Percentiles rank a stretch among this genome's conserved stretches.
Conservation (phyloP, 2,329 filamentous ascomycete species). For the Sporothrix inflata region DNA sequence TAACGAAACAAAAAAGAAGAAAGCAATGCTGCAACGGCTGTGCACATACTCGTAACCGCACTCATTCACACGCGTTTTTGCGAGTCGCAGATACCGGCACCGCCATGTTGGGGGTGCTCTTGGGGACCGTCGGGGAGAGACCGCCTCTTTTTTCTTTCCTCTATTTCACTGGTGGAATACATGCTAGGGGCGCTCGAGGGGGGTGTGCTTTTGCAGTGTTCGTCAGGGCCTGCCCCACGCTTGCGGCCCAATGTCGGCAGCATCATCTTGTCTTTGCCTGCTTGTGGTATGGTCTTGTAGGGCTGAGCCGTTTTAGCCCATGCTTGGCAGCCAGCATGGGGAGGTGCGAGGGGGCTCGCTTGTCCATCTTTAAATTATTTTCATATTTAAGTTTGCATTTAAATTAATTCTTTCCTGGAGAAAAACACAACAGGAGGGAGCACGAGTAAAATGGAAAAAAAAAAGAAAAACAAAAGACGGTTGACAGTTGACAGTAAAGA, state of each 20-base stretch:
- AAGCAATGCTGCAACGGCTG: background rate
- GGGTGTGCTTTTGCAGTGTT: background rate
- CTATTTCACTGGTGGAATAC: background rate
- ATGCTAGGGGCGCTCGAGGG: background rate
- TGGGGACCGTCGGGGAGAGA: background rate
- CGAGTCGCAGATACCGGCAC: background rate
- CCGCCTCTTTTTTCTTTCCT: background rate
- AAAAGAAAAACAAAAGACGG: background rate
- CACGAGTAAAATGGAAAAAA: background rate
- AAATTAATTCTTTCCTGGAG: background rate
- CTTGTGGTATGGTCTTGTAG: slow-evolving; percentile 26
- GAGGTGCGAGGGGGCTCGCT: background rate
- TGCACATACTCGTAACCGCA: background rate
- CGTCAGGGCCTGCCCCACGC: slow-evolving; percentile 2
- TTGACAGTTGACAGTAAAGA: background rate
- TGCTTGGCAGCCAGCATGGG: background rate
- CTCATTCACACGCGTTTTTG: background rate
- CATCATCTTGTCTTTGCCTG: slow-evolving; percentile 20
- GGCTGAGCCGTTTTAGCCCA: slow-evolving; percentile 28
- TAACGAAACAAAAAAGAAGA: too few relatives aligned
- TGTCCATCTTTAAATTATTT: background rate
- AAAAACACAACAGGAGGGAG: background rate
- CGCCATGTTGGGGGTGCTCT: background rate
- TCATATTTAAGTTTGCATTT: background rate
- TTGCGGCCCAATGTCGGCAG: slow-evolving; percentile 31